Conservation (phyloP, 1,284 basidiomycete genomes). For the Taiwanofungus camphoratus region DNA sequence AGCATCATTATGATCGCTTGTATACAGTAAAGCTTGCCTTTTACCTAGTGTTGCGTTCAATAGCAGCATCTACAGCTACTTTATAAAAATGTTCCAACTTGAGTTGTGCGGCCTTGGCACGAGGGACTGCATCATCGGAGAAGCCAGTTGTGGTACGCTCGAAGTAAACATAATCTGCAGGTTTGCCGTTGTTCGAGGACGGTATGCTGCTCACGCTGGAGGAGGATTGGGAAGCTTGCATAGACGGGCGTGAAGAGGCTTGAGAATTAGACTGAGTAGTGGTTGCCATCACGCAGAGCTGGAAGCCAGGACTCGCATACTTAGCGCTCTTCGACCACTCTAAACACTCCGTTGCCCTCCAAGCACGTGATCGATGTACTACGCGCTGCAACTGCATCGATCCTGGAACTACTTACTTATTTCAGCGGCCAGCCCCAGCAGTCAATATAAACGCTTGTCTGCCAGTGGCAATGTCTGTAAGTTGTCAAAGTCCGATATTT, state of each 20-base stretch:
- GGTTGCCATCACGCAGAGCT: conserved; percentile 20
- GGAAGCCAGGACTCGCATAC: no score
- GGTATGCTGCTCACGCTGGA: conserved; percentile 25
- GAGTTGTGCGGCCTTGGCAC: conserved; percentile 92
- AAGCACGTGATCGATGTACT: no score
- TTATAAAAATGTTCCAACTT: conserved; percentile 99
- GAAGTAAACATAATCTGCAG: conserved; percentile 93
- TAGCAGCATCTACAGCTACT: conserved; percentile 84
- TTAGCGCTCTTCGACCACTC: no score
- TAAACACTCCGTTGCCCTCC: no score
- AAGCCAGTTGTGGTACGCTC: conserved; percentile 83
- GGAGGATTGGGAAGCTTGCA: conserved; percentile 25
- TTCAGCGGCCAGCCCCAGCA: no score
- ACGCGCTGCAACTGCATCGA: no score
- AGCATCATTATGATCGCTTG: background rate
- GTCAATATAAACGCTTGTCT: no score
- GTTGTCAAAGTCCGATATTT: no score
- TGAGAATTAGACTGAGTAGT: conserved; percentile 16
- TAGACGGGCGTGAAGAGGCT: conserved; percentile 14
- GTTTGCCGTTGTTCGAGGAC: conserved; percentile 26
- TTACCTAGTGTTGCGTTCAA: conserved; percentile 67
- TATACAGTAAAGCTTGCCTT: conserved; percentile 3
- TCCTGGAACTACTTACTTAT: no score
- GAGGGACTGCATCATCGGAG: conserved; percentile 84
- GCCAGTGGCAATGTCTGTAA: no score